These are phyloP conservation scores for Ceratocystis colombiana DNA, from an alignment of 2,329 filamentous ascomycete species.

Conservation along the genomic window DNA sequence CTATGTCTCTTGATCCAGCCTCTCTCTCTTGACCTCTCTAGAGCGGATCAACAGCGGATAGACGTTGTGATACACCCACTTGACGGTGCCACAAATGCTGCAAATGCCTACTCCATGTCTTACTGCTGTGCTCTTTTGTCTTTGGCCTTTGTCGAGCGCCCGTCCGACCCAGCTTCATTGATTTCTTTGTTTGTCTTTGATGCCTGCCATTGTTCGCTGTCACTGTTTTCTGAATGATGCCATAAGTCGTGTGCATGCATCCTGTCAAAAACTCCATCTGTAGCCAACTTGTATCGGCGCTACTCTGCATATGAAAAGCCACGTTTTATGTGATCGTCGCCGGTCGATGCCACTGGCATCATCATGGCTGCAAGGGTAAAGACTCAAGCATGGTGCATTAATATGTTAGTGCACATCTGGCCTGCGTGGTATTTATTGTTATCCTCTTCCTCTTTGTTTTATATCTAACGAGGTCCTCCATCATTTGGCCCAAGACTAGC, in stretches of 20 bases:
- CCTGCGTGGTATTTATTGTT: too few species aligned
- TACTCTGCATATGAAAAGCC: not conserved
- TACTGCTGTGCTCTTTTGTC: not conserved
- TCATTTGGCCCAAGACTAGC: not conserved
- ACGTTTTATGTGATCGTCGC: not conserved
- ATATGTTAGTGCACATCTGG: not conserved
- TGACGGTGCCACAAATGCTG: not conserved
- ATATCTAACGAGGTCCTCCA: too few species aligned
- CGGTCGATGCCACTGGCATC: not conserved
- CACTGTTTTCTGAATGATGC: not conserved
- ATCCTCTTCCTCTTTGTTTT: too few species aligned
- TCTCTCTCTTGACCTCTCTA: not conserved
- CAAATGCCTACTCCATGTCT: not conserved
- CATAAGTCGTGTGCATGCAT: not conserved
- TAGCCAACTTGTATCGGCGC: not conserved
- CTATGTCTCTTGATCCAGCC: not conserved
- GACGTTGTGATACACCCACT: not conserved
- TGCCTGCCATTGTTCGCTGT: not conserved
- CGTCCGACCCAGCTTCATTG: not conserved
- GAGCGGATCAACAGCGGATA: not conserved
- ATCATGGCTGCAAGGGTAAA: not conserved
- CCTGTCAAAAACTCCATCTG: slow-evolving; percentile 1
- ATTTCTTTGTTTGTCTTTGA: not conserved
- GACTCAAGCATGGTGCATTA: not conserved
- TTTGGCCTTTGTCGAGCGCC: not conserved